These are phyloP conservation scores for Paramecium octaurelia DNA, from an alignment of 73 alveolate genomes.

Conservation along the genomic window DNA sequence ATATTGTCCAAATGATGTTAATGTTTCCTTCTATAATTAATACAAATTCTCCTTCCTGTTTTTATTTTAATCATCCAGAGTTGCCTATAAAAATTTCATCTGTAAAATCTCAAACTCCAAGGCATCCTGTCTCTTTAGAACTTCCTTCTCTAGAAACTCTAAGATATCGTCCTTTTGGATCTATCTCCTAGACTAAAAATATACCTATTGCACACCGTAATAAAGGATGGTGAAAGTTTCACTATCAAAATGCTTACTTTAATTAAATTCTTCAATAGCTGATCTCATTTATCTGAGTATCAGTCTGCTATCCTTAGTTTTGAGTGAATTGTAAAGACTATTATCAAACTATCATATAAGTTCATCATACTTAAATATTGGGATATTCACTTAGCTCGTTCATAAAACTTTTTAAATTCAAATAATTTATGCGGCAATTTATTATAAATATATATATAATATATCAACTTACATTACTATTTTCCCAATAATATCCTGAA, in stretches of 20 bases:
- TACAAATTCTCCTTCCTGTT: not conserved
- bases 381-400: not conserved
- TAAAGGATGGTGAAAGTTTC: not conserved
- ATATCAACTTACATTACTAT: not conserved
- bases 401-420: not conserved
- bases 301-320: not conserved
- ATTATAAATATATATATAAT: not conserved
- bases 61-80: not conserved
- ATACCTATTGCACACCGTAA: not conserved
- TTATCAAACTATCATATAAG: not conserved
- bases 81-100: not conserved
- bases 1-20: not conserved
- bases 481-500: conserved; percentile 43
- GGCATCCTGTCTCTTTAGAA: not conserved
- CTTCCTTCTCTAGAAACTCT: not conserved
- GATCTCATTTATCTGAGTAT: not conserved
- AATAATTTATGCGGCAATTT: not conserved
- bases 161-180: not conserved
- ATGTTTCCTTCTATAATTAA: not conserved
- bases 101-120: not conserved
- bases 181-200: not conserved
- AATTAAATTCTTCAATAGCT: not conserved
- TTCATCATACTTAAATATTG: not conserved
- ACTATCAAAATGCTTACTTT: not conserved
- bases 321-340: not conserved